A percentile compares a stretch with the other conserved stretches of the same genome.
Conservation (phyloP, 2,329 filamentous ascomycete species). For the Fusarium graminum region DNA sequence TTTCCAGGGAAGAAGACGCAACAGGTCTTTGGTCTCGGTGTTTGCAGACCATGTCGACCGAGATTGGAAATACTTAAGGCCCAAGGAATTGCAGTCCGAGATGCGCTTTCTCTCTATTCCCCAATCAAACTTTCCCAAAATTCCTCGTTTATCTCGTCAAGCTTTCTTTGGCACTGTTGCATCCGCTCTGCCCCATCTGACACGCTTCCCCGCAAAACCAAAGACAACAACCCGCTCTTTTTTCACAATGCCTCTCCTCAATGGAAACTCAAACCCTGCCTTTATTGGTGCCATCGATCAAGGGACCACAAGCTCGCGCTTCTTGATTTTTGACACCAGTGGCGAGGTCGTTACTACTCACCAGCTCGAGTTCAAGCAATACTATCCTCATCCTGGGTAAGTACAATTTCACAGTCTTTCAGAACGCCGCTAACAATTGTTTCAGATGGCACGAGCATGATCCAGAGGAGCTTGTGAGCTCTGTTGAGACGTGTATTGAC, state of each 20-base stretch:
- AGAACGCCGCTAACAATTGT: background rate
- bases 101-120: constrained; percentile 18
- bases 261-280: constrained; percentile 43
- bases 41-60: constrained; percentile 11
- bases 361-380: constrained; percentile 81
- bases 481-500: constrained; percentile 82
- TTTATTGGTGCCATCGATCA: constrained; percentile 85
- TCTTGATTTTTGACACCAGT: constrained; percentile 80
- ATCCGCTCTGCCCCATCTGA: constrained; percentile 27
- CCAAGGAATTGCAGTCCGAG: constrained; percentile 21
- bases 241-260: constrained; percentile 52
- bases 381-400: constrained; percentile 81
- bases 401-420: constrained; percentile 30
- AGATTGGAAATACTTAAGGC: constrained; percentile 36
- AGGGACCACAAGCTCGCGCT: constrained; percentile 82
- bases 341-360: constrained; percentile 79
- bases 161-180: constrained; percentile 23
- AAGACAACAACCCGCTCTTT: constrained; percentile 14
- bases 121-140: constrained; percentile 7
- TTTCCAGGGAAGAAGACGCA: constrained; percentile 3
- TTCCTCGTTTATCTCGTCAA: constrained; percentile 9
- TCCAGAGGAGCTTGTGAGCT: constrained; percentile 77
- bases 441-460: constrained; percentile 87
- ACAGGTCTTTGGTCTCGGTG: constrained; percentile 21
- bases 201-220: constrained; percentile 32